These are phyloP conservation scores for Vigna mungo DNA, from an alignment of 306 rosid species.

Conservation along the genomic window DNA sequence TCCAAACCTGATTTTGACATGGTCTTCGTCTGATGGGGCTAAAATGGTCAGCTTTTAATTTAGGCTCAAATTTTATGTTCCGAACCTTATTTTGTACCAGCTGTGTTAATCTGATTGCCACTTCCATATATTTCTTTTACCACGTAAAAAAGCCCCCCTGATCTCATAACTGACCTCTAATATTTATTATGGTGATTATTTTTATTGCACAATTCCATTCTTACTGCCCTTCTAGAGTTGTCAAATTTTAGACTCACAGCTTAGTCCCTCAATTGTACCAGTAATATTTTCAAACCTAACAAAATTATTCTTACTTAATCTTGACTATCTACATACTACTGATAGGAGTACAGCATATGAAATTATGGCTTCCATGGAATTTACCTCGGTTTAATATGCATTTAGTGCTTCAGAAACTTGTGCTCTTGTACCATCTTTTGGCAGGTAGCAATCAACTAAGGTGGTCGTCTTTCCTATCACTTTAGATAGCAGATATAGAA, in stretches of 20 bases:
- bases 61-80: no score
- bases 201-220: neutral
- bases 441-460: conserved; percentile 1
- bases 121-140: neutral
- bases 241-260: neutral
- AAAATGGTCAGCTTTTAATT: no score
- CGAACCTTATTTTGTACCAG: no score
- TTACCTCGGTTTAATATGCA: conserved; percentile 12
- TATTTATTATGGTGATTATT: neutral
- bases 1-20: no score
- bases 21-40: no score
- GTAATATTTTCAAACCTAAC: neutral
- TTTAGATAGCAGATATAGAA: neutral
- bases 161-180: neutral
- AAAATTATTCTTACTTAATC: neutral
- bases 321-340: neutral
- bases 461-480: neutral
- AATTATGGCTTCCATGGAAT: conserved; percentile 8
- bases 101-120: neutral
- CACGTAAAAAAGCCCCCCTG: neutral
- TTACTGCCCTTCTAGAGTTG: neutral
- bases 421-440: neutral
- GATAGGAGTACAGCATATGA: neutral
- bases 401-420: neutral
- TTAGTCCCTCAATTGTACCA: neutral